Conservation (phyloP, 257 asterid species). For the Marsdenia floribunda region DNA sequence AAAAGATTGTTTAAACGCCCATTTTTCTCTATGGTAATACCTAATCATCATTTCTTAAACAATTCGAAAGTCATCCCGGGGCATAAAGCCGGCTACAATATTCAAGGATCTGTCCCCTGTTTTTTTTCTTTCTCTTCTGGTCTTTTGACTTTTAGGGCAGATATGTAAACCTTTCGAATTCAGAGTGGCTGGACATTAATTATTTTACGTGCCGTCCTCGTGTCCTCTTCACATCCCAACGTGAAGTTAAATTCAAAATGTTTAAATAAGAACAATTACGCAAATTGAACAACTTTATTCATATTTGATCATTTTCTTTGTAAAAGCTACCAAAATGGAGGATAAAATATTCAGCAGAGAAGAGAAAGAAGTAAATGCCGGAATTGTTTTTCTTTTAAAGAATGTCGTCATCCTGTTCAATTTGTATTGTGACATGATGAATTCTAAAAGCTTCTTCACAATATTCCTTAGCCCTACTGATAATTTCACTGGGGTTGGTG, state of each 20-base stretch:
- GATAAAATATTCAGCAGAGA: not conserved
- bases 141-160: not conserved
- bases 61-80: not conserved
- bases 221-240: too few species aligned
- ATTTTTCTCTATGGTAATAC: not conserved
- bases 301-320: not conserved
- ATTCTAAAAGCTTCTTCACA: slow-evolving; percentile 41
- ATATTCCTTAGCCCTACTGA: slow-evolving; percentile 40
- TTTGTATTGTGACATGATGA: slow-evolving; percentile 68
- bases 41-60: not conserved
- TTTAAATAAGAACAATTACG: too few species aligned
- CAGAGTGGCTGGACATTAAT: not conserved
- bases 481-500: slow-evolving; percentile 36
- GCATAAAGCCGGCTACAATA: not conserved
- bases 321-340: not conserved
- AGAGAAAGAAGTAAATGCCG: not conserved
- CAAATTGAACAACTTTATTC: too few species aligned
- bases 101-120: not conserved
- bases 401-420: slow-evolving; percentile 37
- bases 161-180: not conserved
- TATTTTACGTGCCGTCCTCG: not conserved
- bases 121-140: not conserved
- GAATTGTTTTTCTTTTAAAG: not conserved
- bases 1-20: not conserved
- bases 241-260: too few species aligned